These are phyloP conservation scores for Trichoderma gamsii DNA, from an alignment of 495 filamentous ascomycete genomes.

Conservation along the genomic window DNA sequence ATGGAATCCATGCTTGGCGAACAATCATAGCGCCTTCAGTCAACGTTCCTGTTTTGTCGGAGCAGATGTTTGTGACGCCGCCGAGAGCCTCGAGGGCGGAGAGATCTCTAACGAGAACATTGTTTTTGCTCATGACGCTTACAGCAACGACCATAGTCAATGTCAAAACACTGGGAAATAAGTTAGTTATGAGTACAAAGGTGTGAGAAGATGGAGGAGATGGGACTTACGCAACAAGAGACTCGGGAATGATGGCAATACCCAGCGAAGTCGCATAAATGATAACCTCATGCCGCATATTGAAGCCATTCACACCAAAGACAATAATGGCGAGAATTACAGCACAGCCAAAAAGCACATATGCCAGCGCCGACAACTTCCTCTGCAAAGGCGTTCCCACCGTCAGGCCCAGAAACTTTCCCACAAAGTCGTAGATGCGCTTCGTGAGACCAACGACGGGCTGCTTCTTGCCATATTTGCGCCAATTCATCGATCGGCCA, in stretches of 20 bases:
- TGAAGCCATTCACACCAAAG: slow-evolving; percentile 68
- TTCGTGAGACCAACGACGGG: slow-evolving; percentile 51
- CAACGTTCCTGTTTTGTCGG: slow-evolving; percentile 80
- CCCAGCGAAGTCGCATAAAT: slow-evolving; percentile 75
- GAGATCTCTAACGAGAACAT: slow-evolving; percentile 62
- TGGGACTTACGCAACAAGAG: slow-evolving; percentile 50
- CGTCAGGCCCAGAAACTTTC: slow-evolving; percentile 68
- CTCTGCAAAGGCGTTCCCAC: slow-evolving; percentile 74
- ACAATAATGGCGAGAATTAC: slow-evolving; percentile 73
- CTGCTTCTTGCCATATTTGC: slow-evolving; percentile 53
- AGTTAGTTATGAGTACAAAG: slow-evolving; percentile 8
- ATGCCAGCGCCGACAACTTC: slow-evolving; percentile 73
- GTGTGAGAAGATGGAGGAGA: neutral
- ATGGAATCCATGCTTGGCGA: slow-evolving; percentile 73
- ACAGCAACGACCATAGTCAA: slow-evolving; percentile 57
- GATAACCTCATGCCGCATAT: slow-evolving; percentile 62
- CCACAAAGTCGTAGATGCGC: slow-evolving; percentile 57
- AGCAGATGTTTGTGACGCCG: slow-evolving; percentile 82
- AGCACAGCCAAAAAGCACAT: slow-evolving; percentile 67
- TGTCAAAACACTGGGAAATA: slow-evolving; percentile 47
- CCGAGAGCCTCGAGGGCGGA: slow-evolving; percentile 78
- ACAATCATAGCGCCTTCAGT: slow-evolving; percentile 76
- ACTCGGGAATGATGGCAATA: slow-evolving; percentile 68
- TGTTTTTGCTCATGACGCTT: slow-evolving; percentile 19
- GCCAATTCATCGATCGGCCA: slow-evolving; percentile 40